Percentiles rank a stretch among this genome's conserved stretches.
These are phyloP conservation scores for Phytopythium delawarense DNA, from an alignment of 352 stramenopile genomes.

Conservation along the genomic window DNA sequence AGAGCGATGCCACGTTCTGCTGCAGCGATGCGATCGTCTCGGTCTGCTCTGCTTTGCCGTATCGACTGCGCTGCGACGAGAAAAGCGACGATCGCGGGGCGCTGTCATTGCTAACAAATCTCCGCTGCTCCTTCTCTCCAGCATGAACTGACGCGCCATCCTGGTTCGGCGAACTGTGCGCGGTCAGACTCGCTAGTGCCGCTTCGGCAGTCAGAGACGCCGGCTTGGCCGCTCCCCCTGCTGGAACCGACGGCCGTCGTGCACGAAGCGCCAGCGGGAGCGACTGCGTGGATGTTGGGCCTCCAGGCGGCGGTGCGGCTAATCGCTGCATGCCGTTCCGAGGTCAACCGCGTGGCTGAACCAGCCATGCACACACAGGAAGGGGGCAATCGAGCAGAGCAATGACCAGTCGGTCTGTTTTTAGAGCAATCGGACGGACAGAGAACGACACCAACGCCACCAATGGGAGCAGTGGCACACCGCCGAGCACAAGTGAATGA, in stretches of 20 bases:
- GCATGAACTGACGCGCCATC: background rate
- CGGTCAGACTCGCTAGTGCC: too few species aligned
- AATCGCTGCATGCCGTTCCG: background rate
- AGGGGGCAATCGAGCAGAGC: background rate
- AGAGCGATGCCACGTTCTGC: slow-evolving; percentile 43
- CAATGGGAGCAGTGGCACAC: background rate
- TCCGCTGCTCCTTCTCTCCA: background rate
- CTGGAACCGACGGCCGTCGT: slow-evolving; percentile 3
- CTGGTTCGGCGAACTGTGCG: slow-evolving; percentile 1
- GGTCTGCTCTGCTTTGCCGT: slow-evolving; percentile 18
- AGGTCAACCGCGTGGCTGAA: background rate
- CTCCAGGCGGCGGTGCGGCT: background rate
- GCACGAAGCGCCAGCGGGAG: background rate
- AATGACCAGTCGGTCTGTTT: background rate
- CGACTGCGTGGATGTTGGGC: background rate
- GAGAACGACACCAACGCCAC: too few species aligned
- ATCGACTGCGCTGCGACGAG: slow-evolving; percentile 5
- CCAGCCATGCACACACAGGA: background rate
- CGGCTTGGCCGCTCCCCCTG: background rate
- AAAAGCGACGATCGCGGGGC: background rate
- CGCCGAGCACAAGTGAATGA: background rate
- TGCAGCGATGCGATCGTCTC: slow-evolving; percentile 30
- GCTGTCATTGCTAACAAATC: background rate
- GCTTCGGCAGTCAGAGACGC: background rate
- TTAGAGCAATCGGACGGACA: background rate